Base-by-base conservation (phyloP, 768 basidiomycete species). In the Paxillus ammoniavirescens region DNA sequence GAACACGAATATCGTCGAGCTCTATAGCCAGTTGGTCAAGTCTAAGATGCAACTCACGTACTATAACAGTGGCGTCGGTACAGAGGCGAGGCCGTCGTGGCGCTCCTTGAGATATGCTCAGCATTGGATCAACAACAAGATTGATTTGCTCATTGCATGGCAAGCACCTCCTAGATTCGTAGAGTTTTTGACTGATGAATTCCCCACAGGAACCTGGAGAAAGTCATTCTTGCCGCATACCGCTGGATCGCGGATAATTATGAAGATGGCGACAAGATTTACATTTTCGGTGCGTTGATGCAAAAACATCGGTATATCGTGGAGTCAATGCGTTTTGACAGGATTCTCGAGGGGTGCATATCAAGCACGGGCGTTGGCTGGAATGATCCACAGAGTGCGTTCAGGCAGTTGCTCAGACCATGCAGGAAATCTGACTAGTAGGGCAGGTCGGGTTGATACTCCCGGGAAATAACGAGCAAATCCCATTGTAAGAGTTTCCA, bases 281-380 rank as follows among this genome's bases (percentile, higher is more conserved):
- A 60, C 54, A 51, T 74, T 3, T 73, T 75, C 50, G 73, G 72
- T 72, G 42, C 2, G 61, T 23, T 3, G 15, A 47, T 23, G 28
- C 7, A 13, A 47, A n/a, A 6, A 8, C 21, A 4, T 14, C 0
- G 26, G 23, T 2, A 26, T 42, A n/a, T 18, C 36, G 13, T n/a
- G 12, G 15, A 17, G 43, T 40, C 5, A 9, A 14, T 43, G 21
- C 10, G 18, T 12, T 43, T 43, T 21, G 26, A 8, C 35, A 73
- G 73, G 73, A 2, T 74, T 74, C 47, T 74, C 73, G 23, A 66
- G 73, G 28, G 73, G 73, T 1, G 73, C 73, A 3, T 74, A 72
- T 49, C 70, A 73, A 62, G 71, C 63, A 1, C 69, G 73, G 6
- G 63, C 57, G 0, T 37, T 75, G 6, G 67, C 74, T 5, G 73